Percentiles rank a stretch among this genome's conserved stretches.
Conservation (phyloP, 345 rosid genomes). For the Laguncularia racemosa region DNA sequence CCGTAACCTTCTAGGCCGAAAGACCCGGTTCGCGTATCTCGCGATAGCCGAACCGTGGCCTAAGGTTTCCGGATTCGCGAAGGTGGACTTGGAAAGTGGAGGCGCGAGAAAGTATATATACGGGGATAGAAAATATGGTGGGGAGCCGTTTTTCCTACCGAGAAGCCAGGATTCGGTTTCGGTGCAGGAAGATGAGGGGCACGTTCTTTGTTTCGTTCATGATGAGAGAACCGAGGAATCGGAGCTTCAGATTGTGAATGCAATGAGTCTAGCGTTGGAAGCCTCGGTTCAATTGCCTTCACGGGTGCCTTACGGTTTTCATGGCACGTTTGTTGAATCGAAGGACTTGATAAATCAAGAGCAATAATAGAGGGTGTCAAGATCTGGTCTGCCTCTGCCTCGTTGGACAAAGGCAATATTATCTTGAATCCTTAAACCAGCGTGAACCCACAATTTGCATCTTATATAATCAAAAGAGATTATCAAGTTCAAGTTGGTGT, state of each 20-base stretch:
- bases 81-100: conserved; percentile 13
- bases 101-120: conserved; percentile 7
- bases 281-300: conserved; percentile 12
- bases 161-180: background rate
- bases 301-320: conserved; percentile 19
- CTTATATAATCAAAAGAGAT: too few species aligned
- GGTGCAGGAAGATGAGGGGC: conserved; percentile 10
- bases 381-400: too few species aligned
- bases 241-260: conserved; percentile 15
- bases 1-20: conserved; percentile 16
- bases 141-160: conserved; percentile 15
- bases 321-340: conserved; percentile 16
- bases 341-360: conserved; percentile 13
- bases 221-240: conserved; percentile 12
- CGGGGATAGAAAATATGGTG: conserved; percentile 11
- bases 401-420: too few species aligned
- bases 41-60: conserved; percentile 21
- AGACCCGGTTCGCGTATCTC: conserved; percentile 15
- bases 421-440: too few species aligned
- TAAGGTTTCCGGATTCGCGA: conserved; percentile 16
- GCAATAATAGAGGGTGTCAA: too few species aligned
- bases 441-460: too few species aligned
- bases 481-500: too few species aligned
- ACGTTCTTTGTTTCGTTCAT: conserved; percentile 14
- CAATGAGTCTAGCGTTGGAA: conserved; percentile 6